Conservation (phyloP, 257 asterid species). For the Striga asiatica region DNA sequence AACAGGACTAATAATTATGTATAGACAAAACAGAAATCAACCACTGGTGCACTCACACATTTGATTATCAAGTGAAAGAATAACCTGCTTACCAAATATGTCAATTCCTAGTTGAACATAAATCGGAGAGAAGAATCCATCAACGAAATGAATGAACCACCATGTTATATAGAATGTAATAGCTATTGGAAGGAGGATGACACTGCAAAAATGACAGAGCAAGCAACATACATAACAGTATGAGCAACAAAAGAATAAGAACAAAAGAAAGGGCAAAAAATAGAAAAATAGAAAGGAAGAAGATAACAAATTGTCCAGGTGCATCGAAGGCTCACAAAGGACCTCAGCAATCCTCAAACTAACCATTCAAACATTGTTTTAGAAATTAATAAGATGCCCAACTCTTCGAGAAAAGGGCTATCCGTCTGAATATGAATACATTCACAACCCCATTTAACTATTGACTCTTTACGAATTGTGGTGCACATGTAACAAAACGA, state of each 20-base stretch:
- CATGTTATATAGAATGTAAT: conserved; percentile 65
- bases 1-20: background rate
- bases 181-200: conserved; percentile 63
- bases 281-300: background rate
- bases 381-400: background rate
- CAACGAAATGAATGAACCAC: conserved; percentile 81
- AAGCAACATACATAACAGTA: conserved; percentile 10
- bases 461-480: background rate
- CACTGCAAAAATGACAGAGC: conserved; percentile 37
- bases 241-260: background rate
- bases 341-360: conserved; percentile 3
- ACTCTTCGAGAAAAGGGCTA: background rate
- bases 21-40: background rate
- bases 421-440: conserved; percentile 6
- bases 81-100: conserved; percentile 46
- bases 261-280: background rate
- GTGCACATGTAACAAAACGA: background rate
- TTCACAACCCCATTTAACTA: conserved; percentile 1
- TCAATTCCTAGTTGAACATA: conserved; percentile 57
- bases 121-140: conserved; percentile 68
- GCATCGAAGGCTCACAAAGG: conserved; percentile 1
- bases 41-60: background rate
- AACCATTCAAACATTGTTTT: background rate
- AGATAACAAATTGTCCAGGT: background rate
- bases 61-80: conserved; percentile 8